phyloP scores from a whole-genome alignment of 2,329 filamentous ascomycete genomes.

The Tricladium varicosporioides region DNA sequence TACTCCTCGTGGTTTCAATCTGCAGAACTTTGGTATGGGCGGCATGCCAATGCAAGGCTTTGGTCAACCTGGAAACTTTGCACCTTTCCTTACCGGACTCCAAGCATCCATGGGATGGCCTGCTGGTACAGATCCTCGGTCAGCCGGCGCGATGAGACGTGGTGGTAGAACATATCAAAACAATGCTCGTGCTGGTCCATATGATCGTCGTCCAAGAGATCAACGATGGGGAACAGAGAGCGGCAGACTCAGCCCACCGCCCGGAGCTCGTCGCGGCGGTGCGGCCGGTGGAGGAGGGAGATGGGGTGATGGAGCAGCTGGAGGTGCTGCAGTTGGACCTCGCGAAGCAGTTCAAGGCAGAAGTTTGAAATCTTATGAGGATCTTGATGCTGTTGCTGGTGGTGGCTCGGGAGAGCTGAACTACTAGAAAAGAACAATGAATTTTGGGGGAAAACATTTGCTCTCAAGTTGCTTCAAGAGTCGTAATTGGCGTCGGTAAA shows the following conservation, averaged over 20 bases:
- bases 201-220: conserved; percentile 65
- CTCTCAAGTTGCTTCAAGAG: background rate
- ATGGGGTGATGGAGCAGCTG: conserved; percentile 72
- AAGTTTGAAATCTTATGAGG: conserved; percentile 95
- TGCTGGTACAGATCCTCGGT: conserved; percentile 48
- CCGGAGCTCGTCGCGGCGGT: conserved; percentile 50
- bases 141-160: conserved; percentile 66
- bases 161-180: conserved; percentile 62
- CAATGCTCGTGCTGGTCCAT: conserved; percentile 64
- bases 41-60: conserved; percentile 60
- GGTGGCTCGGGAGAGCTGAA: conserved; percentile 81
- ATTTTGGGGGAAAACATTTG: background rate
- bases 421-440: conserved; percentile 53
- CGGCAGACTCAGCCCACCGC: conserved; percentile 46
- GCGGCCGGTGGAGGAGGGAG: conserved; percentile 51
- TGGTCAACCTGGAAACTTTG: conserved; percentile 47
- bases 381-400: conserved; percentile 81
- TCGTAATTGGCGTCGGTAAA: background rate
- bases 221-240: conserved; percentile 46
- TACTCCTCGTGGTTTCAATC: conserved; percentile 88
- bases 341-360: conserved; percentile 89
- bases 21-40: conserved; percentile 67
- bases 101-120: conserved; percentile 47
- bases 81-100: conserved; percentile 52
- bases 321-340: conserved; percentile 75